phyloP scores from a whole-genome alignment of 768 basidiomycete species.

The Cyclocybe cylindracea region DNA sequence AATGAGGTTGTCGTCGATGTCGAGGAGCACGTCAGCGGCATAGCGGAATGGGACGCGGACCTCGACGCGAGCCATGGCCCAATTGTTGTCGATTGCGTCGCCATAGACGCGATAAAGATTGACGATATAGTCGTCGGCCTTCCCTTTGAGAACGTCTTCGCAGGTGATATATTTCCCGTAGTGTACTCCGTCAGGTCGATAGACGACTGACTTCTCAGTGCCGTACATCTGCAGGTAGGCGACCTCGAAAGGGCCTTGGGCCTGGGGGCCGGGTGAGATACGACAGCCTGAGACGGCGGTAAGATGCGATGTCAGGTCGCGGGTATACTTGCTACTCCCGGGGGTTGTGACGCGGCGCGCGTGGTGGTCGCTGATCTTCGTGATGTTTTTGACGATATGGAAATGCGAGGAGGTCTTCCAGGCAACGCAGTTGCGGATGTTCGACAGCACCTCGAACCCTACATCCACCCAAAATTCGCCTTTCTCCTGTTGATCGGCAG shows the following conservation, averaged over 20 bases:
- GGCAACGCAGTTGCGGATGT: conserved; percentile 16
- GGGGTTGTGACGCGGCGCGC: conserved; percentile 17
- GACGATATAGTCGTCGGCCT: not conserved
- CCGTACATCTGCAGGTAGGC: conserved; percentile 29
- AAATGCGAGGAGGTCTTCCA: conserved; percentile 26
- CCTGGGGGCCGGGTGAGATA: conserved; percentile 18
- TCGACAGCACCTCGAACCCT: conserved; percentile 21
- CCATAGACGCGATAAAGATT: conserved; percentile 18
- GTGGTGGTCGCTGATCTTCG: not conserved
- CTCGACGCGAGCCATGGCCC: conserved; percentile 26
- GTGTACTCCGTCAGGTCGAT: conserved; percentile 13
- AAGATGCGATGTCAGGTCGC: conserved; percentile 26
- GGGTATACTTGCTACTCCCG: conserved; percentile 18
- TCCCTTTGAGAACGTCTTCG: conserved; percentile 12
- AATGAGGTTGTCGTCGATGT: not conserved
- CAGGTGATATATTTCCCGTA: conserved; percentile 20
- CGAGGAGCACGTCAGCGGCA: conserved; percentile 5
- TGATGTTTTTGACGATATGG: conserved; percentile 11
- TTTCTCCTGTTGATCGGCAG: not conserved
- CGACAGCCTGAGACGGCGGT: conserved; percentile 28
- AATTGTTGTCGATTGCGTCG: conserved; percentile 11
- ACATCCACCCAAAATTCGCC: conserved; percentile 29
- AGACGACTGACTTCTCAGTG: conserved; percentile 31
- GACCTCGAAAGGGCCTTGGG: conserved; percentile 11
- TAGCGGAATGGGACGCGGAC: conserved; percentile 22